Conservation (phyloP, 2,329 filamentous ascomycete genomes). For the Phoma sp. region DNA sequence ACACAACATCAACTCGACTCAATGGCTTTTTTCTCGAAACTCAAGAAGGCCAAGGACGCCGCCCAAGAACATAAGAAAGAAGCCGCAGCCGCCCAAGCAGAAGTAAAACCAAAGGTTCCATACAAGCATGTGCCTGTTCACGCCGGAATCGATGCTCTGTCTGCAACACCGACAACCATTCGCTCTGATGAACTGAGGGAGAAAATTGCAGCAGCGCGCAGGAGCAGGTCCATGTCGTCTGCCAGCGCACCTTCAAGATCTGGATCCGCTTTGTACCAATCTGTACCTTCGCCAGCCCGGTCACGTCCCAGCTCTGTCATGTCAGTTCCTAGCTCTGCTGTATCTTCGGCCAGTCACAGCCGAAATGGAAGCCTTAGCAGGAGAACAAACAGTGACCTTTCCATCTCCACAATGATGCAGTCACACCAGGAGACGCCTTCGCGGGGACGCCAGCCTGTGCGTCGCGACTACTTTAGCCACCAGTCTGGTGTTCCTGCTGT, state of each 20-base stretch:
- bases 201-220: constrained; percentile 26
- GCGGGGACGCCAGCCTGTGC: constrained; percentile 14
- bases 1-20: neutral
- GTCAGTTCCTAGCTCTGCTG: constrained; percentile 11
- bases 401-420: constrained; percentile 37
- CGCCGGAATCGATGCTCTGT: constrained; percentile 34
- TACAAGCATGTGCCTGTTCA: constrained; percentile 37
- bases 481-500: constrained; percentile 6
- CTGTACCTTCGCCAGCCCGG: constrained; percentile 6
- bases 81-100: constrained; percentile 16
- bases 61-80: constrained; percentile 34
- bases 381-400: constrained; percentile 24
- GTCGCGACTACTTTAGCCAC: constrained; percentile 8
- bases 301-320: constrained; percentile 17
- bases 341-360: constrained; percentile 11
- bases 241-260: constrained; percentile 2
- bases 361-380: constrained; percentile 11
- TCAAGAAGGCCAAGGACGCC: constrained; percentile 40
- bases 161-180: constrained; percentile 20
- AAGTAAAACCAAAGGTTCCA: constrained; percentile 25
- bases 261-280: neutral
- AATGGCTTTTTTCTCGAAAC: constrained; percentile 43
- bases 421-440: constrained; percentile 12
- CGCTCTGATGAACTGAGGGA: constrained; percentile 23
- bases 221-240: constrained; percentile 12